Base-by-base conservation (phyloP, 2,329 filamentous ascomycete species). In the Apiospora phragmitis region DNA sequence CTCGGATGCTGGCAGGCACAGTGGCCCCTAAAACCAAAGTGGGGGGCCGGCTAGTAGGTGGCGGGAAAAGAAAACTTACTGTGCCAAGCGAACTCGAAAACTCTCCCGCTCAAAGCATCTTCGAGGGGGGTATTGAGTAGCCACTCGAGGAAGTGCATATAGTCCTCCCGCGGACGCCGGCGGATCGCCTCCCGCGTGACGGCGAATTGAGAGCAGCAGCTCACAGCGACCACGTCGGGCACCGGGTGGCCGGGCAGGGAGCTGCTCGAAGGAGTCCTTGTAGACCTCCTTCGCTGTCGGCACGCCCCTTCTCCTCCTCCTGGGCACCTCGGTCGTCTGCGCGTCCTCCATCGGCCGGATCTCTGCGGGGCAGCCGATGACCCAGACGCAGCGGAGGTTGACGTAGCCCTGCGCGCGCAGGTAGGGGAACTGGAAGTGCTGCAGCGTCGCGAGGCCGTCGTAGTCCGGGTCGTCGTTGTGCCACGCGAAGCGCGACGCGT, bases 61-160 rank as follows among this genome's bases (percentile, higher is more conserved):
- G 47, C 38, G 3, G 4, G n/a, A n/a, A n/a, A n/a, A 21, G 7
- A 45, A 67, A 21, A 67, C 65, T 67, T 45, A 67, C 65, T 79
- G 77, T 88, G 86, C 86, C 87, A 88, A n/a, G 87, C 75, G 72
- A 85, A 87, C 76, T 88, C 86, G 77, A 88, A 82, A 32, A 87
- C 79, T 41, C 86, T 79, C 1, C 86, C 87, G 21, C 83, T 85
- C n/a, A 79, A 79, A 26, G 80, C 78, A 73, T 85, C 83, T 38
- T 79, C 78, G 70, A 84, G 76, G 18, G 81, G 77, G 0, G 85
- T 85, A 3, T 84, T 80, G 5, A 86, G 75, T 21, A 88, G 72
- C 86, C 86, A 88, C 59, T 84, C 76, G 4, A 85, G 80, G 75
- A 86, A 81, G 59, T 77, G 78, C 21, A 81, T 72, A 75, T 88